Base-by-base conservation (phyloP, 2,329 filamentous ascomycete genomes). In the Orbilia quercus region DNA sequence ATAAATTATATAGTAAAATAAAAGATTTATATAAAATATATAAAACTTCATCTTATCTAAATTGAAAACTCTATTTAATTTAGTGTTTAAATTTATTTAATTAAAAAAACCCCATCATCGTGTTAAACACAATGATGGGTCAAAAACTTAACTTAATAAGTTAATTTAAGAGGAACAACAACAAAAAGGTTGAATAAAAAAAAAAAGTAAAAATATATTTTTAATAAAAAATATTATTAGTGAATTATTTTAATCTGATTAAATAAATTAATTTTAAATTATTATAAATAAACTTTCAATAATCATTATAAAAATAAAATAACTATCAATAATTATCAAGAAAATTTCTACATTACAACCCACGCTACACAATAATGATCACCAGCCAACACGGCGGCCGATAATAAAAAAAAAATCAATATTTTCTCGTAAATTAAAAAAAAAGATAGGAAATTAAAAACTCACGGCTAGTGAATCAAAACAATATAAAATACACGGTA, bases 161-260 rank as follows among this genome's bases (percentile, higher is more conserved):
- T n/a, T n/a, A n/a, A 51, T 63, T 53, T 63, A 63, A 63, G 48
- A 60, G 57, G 57, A 40, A 48, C 57, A n/a, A 60, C 42, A 60
- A 60, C 42, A 34, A 48, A 53, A 3, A 38, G 45, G 40, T 51
- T n/a, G 34, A 44, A 54, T 53, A 51, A 28, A 36, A 63, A 63
- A 54, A 51, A n/a, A 63, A 51, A 28, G 22, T 53, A 63, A 54
- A 51, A n/a, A 63, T 44, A 31, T 34, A 45, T 25, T 59, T 51
- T 53, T 31, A 63, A 28, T 31, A 31, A 36, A 38, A 62, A 53
- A 63, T 59, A 16, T 47, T 59, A 47, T 59, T 59, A 44, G 54
- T 58, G 38, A 45, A 34, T 31, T 58, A 42, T 28, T 59, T 16
- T 38, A 59, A 45, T 22, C 23, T 34, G 25, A n/a, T 28, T 45